Percentiles rank a stretch among this genome's conserved stretches.
These are phyloP conservation scores for Asterella californica DNA, from an alignment of 225 moss, liverwort and hornwort species.

Conservation along the genomic window DNA sequence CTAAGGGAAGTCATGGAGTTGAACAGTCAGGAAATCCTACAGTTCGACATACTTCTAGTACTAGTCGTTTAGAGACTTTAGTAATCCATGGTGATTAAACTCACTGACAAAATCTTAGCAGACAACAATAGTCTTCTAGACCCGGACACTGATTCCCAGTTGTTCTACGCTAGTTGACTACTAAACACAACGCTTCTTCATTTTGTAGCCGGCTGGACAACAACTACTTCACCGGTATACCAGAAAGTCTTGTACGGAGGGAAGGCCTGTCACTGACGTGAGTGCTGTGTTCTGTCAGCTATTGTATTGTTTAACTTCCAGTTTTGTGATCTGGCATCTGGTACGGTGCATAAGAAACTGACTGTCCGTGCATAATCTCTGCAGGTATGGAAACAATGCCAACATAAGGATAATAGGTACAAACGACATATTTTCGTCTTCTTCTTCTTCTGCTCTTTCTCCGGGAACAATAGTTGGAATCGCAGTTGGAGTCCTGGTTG, in stretches of 20 bases:
- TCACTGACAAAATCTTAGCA: no score
- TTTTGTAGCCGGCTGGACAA: neutral
- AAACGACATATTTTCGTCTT: neutral
- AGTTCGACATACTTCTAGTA: no score
- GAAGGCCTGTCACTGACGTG: neutral
- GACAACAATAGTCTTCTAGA: no score
- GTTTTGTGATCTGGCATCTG: no score
- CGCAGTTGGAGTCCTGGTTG: neutral
- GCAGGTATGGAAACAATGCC: neutral
- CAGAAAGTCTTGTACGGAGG: neutral
- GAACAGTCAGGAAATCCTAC: no score
- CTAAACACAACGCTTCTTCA: no score
- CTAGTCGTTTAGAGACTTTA: no score
- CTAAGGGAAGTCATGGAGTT: no score
- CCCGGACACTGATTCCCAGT: no score
- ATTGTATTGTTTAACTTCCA: no score
- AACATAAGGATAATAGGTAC: neutral
- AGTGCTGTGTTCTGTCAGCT: neutral
- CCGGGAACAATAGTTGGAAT: neutral
- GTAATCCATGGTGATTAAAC: no score
- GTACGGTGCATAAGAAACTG: neutral
- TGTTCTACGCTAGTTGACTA: no score
- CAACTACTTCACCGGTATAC: constrained; percentile 5
- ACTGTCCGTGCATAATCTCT: neutral
- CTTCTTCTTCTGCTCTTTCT: neutral